These are phyloP conservation scores for Trichomonas vaginalis DNA, from an alignment of 208 protist species.

Conservation along the genomic window DNA sequence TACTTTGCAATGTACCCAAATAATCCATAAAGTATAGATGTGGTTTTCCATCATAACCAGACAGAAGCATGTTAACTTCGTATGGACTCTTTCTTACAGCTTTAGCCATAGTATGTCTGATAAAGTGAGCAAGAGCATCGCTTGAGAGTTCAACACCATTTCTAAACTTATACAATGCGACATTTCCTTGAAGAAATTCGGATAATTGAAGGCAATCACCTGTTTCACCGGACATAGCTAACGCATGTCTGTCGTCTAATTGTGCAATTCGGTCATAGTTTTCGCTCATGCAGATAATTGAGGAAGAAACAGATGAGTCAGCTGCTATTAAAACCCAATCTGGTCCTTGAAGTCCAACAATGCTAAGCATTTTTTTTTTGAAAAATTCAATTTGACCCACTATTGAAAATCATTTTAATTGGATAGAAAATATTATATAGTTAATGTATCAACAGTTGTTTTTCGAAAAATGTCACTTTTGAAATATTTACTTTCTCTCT, in stretches of 20 bases:
- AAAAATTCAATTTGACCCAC: too few relatives aligned
- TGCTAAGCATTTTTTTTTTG: slow-evolving; percentile 13
- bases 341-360: slow-evolving; percentile 14
- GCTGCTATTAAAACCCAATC: slow-evolving; percentile 9
- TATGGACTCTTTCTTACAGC: not conserved
- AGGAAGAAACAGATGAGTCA: slow-evolving; percentile 5
- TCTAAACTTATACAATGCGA: not conserved
- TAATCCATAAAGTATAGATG: not conserved
- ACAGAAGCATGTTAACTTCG: slow-evolving; percentile 6
- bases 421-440: too few relatives aligned
- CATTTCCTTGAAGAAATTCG: not conserved
- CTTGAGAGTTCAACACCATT: not conserved
- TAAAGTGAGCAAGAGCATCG: not conserved
- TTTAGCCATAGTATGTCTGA: not conserved
- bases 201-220: not conserved
- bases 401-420: too few relatives aligned
- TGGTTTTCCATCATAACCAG: not conserved
- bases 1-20: not conserved
- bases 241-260: not conserved
- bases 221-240: not conserved
- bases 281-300: slow-evolving; percentile 18
- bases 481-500: too few relatives aligned
- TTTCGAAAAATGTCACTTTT: too few relatives aligned
- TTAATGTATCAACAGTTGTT: too few relatives aligned
- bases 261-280: not conserved